Conservation (phyloP, 164 flowering plant genomes). For the Kingdonia uniflora region DNA sequence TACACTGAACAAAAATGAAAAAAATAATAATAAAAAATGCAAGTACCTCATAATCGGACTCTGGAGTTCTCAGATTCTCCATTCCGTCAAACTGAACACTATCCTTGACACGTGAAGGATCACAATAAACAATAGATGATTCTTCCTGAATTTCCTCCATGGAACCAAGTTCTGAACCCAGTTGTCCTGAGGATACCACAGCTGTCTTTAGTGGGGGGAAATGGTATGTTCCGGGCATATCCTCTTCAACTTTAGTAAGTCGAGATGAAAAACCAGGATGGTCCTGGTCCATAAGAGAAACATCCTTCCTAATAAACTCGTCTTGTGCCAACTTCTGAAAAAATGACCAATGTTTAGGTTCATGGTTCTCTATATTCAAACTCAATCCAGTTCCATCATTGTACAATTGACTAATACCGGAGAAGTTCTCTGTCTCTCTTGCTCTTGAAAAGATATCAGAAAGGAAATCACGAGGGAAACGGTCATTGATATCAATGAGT, state of each 20-base stretch:
- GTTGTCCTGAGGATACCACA: constrained; percentile 17
- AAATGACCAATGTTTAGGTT: constrained; percentile 87
- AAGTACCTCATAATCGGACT: constrained; percentile 68
- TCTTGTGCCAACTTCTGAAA: constrained; percentile 75
- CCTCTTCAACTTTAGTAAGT: constrained; percentile 30
- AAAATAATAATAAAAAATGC: background rate
- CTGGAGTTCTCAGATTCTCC: constrained; percentile 31
- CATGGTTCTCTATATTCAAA: constrained; percentile 77
- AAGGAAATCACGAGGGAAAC: constrained; percentile 79
- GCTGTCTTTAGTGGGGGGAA: constrained; percentile 25
- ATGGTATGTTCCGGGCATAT: constrained; percentile 24
- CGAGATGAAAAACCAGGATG: constrained; percentile 43
- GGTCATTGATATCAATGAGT: constrained; percentile 76
- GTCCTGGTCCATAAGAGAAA: constrained; percentile 82
- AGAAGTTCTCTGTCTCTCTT: constrained; percentile 27
- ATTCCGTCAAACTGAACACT: constrained; percentile 44
- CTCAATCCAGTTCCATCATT: constrained; percentile 74
- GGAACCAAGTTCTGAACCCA: constrained; percentile 22
- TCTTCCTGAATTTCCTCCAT: constrained; percentile 24
- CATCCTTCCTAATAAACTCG: constrained; percentile 44
- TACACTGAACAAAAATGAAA: background rate
- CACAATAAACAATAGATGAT: constrained; percentile 16
- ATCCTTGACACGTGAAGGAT: constrained; percentile 25
- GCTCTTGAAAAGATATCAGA: constrained; percentile 73
- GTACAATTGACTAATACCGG: constrained; percentile 27